Evolutionary conservation across 225 moss, liverwort and hornwort species (phyloP).

Genomic region (Takakia lepidozioides): DNA sequence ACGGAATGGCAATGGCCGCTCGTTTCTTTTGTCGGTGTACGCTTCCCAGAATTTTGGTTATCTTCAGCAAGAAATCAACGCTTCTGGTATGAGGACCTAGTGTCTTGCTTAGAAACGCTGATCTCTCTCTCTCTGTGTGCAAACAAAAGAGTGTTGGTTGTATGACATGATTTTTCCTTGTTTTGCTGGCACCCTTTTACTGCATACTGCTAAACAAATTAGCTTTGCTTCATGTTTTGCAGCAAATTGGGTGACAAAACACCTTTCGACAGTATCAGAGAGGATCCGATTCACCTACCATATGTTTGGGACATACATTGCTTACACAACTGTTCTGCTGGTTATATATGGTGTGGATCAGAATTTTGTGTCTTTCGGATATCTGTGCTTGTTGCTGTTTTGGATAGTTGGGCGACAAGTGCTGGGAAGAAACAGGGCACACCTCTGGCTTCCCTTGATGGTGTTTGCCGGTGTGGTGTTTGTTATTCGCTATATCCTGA

Average conservation of each 20-base stretch:
- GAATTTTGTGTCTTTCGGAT: conserved; percentile 77
- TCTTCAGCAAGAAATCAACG: conserved; percentile 74
- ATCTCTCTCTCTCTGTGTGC: too few species aligned
- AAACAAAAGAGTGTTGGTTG: too few species aligned
- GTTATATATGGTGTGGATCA: conserved; percentile 71
- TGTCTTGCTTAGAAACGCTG: not conserved
- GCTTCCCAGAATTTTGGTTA: conserved; percentile 75
- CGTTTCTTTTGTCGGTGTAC: conserved; percentile 88
- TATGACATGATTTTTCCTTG: too few species aligned
- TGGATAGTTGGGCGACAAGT: conserved; percentile 88
- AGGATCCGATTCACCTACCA: conserved; percentile 65
- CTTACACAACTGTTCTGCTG: conserved; percentile 75
- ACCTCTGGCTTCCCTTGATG: conserved; percentile 83
- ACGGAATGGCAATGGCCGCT: conserved; percentile 67
- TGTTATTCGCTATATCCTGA: conserved; percentile 60
- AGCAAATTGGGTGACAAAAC: conserved; percentile 84
- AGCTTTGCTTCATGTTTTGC: conserved; percentile 20
- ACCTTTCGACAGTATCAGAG: conserved; percentile 71
- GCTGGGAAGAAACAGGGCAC: conserved; percentile 51
- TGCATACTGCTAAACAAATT: too few species aligned
- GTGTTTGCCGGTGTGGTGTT: conserved; percentile 66
- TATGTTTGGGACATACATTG: conserved; percentile 90
- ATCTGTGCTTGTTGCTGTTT: conserved; percentile 76
- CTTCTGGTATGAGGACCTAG: conserved; percentile 29
- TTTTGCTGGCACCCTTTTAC: too few species aligned